Conservation (phyloP, 2,329 filamentous ascomycete genomes). For the Aureobasidium sp. region DNA sequence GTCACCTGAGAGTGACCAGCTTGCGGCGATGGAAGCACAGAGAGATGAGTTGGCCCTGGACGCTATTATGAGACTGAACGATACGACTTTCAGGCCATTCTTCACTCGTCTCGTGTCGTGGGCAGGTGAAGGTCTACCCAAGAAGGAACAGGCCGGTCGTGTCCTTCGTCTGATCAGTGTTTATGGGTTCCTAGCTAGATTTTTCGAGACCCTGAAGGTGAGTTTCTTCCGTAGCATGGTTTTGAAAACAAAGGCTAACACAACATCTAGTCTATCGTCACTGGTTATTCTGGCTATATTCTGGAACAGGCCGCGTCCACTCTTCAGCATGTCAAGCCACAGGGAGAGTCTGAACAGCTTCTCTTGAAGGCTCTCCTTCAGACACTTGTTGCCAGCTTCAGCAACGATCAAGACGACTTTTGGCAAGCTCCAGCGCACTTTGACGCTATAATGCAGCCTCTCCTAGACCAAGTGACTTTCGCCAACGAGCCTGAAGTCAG, state of each 20-base stretch:
- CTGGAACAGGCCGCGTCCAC: conserved; percentile 66
- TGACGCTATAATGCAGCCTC: conserved; percentile 58
- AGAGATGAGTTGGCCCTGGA: conserved; percentile 60
- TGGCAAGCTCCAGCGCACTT: conserved; percentile 93
- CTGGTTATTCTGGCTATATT: conserved; percentile 80
- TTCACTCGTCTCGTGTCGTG: conserved; percentile 84
- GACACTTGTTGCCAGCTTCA: conserved; percentile 68
- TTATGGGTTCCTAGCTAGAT: conserved; percentile 70
- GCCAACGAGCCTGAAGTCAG: conserved; percentile 25
- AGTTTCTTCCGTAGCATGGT: neutral
- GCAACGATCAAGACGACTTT: conserved; percentile 87
- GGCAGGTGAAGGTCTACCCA: conserved; percentile 55
- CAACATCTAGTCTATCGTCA: conserved; percentile 66
- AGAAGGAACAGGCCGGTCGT: conserved; percentile 54
- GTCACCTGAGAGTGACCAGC: conserved; percentile 49
- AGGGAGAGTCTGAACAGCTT: conserved; percentile 45
- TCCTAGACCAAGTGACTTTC: conserved; percentile 56
- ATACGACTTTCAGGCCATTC: conserved; percentile 84
- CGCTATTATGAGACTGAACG: conserved; percentile 96
- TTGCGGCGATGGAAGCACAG: conserved; percentile 42
- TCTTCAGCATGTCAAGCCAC: conserved; percentile 40
- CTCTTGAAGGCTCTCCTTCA: conserved; percentile 65
- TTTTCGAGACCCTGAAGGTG: conserved; percentile 73
- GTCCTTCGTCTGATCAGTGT: conserved; percentile 64
- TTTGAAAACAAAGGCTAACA: neutral